Evolutionary conservation across 805 yeast species (phyloP), one percentile per base, ranked within the genome.

Genomic region (Barnettozyma wickerhamii): DNA sequence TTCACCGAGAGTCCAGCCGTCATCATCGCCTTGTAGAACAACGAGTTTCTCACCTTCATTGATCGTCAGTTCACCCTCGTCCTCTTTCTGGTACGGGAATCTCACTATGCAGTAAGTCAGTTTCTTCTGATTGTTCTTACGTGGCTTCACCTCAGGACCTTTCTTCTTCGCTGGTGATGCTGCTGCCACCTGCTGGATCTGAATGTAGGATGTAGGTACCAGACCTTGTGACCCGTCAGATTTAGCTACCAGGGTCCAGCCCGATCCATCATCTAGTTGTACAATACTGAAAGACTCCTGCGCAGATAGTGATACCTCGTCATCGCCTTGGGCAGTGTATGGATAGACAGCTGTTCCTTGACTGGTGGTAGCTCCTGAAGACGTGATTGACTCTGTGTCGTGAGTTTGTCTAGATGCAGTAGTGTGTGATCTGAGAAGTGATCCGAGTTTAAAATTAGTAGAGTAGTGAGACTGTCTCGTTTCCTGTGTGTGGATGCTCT

Each of bases 1-100:
- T 56, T 85, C 91, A 10, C 97, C 98, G 50, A 81, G 84, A 2
- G 97, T 90, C 99, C 99, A 93, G 0, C 99, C 99, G 9, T 88
- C 90, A 49, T 83, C 85, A 38, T 82, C 84, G 37, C 79, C 86
- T 21, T 74, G 80, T 1, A 84, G 54, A 10, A 93, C 72, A 10
- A 74, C 71, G 15, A 93, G 75, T 40, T 69, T 70, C 47, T 91
- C 97, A 3, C 96, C 96, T 0, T 74, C 81, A 7, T 49, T 53
- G 17, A 93, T 76, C 17, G 75, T 71, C 43, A 93, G 60, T 62
- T 93, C 99, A 52, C 85, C 91, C 19, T 75, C 77, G 5, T 89
- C 96, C 13, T 75, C 57, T 7, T 53, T 51, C 1, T 19, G 17
- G 30, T 56, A 56, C 12, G 47, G 71, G 28, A 39, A 54, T 31